phyloP scores from a whole-genome alignment of 257 asterid species.

The Primulina tabacum region DNA sequence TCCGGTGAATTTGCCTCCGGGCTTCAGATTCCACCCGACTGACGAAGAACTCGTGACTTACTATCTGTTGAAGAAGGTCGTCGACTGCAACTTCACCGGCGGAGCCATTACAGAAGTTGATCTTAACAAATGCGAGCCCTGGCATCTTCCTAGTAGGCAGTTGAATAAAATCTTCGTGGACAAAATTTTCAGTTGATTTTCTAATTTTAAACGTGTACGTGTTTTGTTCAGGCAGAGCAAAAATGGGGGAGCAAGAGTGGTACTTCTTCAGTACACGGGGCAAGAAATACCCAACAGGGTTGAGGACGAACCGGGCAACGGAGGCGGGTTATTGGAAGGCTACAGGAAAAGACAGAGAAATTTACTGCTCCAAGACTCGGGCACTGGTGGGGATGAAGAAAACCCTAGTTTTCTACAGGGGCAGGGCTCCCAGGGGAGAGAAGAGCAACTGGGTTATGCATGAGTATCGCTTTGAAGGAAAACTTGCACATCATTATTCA shows the following conservation, averaged over 20 bases:
- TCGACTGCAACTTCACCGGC: conserved; percentile 20
- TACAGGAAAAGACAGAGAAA: conserved; percentile 32
- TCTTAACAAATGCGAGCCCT: conserved; percentile 31
- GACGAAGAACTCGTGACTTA: conserved; percentile 31
- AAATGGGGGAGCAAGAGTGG: conserved; percentile 24
- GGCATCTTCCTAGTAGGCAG: conserved; percentile 27
- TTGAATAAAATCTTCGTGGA: too few relatives aligned
- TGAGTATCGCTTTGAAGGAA: conserved; percentile 20
- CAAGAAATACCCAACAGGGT: conserved; percentile 34
- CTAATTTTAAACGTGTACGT: not conserved
- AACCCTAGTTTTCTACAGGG: conserved; percentile 30
- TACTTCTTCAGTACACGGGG: conserved; percentile 31
- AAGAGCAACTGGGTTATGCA: conserved; percentile 32
- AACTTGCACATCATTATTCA: too few relatives aligned
- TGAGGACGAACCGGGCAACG: conserved; percentile 33
- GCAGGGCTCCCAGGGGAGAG: conserved; percentile 31
- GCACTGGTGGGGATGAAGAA: conserved; percentile 30
- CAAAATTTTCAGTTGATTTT: too few relatives aligned
- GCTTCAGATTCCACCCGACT: conserved; percentile 28
- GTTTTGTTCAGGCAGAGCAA: conserved; percentile 20
- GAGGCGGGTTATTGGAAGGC: conserved; percentile 38
- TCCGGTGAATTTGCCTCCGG: conserved; percentile 22
- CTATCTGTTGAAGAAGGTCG: conserved; percentile 24
- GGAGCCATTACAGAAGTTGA: conserved; percentile 28
- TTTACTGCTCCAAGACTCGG: conserved; percentile 20